phyloP scores from a whole-genome alignment of 176 grass and related monocot genomes.

The Chloris gayana region DNA sequence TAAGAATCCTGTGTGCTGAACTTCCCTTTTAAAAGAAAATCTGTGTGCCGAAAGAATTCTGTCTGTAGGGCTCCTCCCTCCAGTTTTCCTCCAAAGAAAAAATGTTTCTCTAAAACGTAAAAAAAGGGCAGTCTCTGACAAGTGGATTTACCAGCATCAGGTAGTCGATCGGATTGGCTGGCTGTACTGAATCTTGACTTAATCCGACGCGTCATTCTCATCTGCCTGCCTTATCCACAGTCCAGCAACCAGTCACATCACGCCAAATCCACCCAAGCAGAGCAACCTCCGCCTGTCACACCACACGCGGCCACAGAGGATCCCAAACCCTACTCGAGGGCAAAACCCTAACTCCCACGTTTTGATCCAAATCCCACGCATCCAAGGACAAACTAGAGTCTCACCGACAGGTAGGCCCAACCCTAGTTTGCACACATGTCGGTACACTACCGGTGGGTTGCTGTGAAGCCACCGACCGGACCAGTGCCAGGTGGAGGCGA shows the following conservation, averaged over 20 bases:
- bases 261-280: not conserved
- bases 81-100: too few species aligned
- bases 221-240: slow-evolving; percentile 43
- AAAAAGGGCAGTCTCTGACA: not conserved
- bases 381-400: rapidly evolving
- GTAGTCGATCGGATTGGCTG: not conserved
- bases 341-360: slow-evolving; percentile 62
- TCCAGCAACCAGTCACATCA: not conserved
- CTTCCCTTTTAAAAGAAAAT: too few species aligned
- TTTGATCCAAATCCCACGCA: not conserved
- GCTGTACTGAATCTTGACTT: slow-evolving; percentile 18
- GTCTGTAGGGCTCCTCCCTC: too few species aligned
- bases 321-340: not conserved
- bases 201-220: slow-evolving; percentile 42
- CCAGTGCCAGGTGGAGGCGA: slow-evolving; percentile 42
- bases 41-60: not conserved
- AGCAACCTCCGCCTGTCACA: not conserved
- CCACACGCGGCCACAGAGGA: slow-evolving; percentile 16
- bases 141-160: not conserved
- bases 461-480: not conserved
- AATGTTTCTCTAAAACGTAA: not conserved
- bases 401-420: not conserved
- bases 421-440: not conserved
- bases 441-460: not conserved
- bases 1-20: not conserved